Evolutionary conservation across 2,329 filamentous ascomycete genomes (phyloP).

Genomic region (Aureobasidium zeae): DNA sequence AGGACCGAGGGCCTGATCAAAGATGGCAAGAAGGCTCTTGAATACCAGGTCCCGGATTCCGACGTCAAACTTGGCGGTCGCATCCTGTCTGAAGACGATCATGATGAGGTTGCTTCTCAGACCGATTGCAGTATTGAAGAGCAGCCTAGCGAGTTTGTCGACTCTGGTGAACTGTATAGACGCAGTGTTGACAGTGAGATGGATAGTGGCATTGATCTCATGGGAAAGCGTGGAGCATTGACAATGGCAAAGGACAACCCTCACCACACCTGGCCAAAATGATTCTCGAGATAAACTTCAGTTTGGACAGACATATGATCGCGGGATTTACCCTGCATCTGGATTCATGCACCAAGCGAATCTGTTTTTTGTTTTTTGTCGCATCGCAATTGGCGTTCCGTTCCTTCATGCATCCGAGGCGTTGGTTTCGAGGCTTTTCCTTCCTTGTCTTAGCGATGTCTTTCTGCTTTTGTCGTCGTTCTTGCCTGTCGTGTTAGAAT

Average conservation of each 20-base stretch:
- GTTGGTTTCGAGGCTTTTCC: too few relatives aligned
- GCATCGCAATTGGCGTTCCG: too few relatives aligned
- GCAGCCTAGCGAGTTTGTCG: slow-evolving; percentile 18
- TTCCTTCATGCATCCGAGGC: too few relatives aligned
- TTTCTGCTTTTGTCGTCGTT: too few relatives aligned
- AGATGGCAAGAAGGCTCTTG: slow-evolving; percentile 78
- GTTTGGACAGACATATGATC: too few relatives aligned
- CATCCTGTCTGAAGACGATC: slow-evolving; percentile 57
- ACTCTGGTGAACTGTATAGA: slow-evolving; percentile 17
- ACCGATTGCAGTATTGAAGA: slow-evolving; percentile 23
- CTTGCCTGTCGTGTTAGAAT: too few relatives aligned
- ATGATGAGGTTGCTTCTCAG: slow-evolving; percentile 31
- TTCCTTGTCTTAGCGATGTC: too few relatives aligned
- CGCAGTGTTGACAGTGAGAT: slow-evolving; percentile 21
- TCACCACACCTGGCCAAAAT: not conserved
- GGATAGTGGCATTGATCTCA: slow-evolving; percentile 25
- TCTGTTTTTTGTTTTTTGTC: too few relatives aligned
- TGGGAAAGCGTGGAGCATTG: slow-evolving; percentile 19
- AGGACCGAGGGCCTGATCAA: slow-evolving; percentile 87
- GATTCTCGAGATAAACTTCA: too few relatives aligned
- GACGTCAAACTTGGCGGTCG: slow-evolving; percentile 76
- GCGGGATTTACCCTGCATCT: slow-evolving; percentile 3
- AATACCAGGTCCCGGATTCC: slow-evolving; percentile 67
- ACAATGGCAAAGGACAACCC: slow-evolving; percentile 16
- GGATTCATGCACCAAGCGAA: too few relatives aligned